Base-by-base conservation (phyloP, 495 filamentous ascomycete species). In the Oidiodendron maius region DNA sequence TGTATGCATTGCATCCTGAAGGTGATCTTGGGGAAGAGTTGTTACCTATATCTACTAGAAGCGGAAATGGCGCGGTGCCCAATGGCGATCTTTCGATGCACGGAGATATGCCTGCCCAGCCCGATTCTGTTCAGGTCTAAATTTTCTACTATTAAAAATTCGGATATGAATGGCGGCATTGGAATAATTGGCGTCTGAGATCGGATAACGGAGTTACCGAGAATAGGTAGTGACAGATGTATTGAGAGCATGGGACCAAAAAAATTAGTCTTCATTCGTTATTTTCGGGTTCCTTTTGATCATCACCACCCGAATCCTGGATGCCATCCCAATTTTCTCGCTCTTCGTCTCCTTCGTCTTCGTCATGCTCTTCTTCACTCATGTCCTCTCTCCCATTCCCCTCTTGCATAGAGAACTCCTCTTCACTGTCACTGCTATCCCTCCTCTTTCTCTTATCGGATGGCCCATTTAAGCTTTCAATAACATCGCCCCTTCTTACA, bases 1-100 rank as follows among this genome's bases (percentile, higher is more conserved):
- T 95, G 46, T 93, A 93, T 58, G 73, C 88, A 1, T 65, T 98
- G 41, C 88, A 95, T 63, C 86, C 88, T 1, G 74, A 78, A 39
- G 74, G 72, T 6, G 58, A 52, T 15, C 55, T 77, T 3, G 75
- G 75, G 30, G 57, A 59, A 22, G 60, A 58, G 8, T 61, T 69
- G 48, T 52, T 71, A 1, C 52, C 58, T 38, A 40, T 56, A 2
- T 57, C 54, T 4, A 32, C 34, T 13, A 42, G 30, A 8, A 48
- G 44, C 10, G 53, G 35, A 15, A 56, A 43, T 43, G 48, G 49
- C 11, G 46, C 40, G 22, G 24, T 44, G 43, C 23, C 38, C 25
- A 38, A 51, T 20, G 40, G 38, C 39, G 50, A 38, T 22, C 25
- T n/a, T 15, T 21, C 52, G 21, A 6, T 36, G 13, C 46, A 55